Base-by-base conservation (phyloP, 1,284 basidiomycete genomes). In the Trichosporon inkin region DNA sequence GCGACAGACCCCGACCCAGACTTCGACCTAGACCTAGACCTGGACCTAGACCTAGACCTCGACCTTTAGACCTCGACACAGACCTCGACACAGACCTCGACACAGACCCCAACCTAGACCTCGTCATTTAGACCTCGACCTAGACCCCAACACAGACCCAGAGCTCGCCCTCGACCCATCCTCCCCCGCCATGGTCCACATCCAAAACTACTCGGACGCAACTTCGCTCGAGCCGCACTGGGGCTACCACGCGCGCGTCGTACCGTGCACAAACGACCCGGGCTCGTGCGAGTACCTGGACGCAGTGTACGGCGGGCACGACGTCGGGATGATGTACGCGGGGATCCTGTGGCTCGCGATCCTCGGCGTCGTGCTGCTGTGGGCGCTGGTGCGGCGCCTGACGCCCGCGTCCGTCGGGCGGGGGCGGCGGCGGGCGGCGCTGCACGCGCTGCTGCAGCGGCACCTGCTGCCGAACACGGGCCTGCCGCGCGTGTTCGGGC, bases 271-370 rank as follows among this genome's bases (percentile, higher is more conserved):
- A 11, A 70, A 67, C 53, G 71, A 71, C 57, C 57, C 66, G 5
- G 71, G 69, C 5, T 68, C 67, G 13, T 72, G 71, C 61, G 71
- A 56, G 6, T 72, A 72, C 59, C 68, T 72, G 36, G 69, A 71
- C 57, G 56, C 63, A n/a, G 71, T 71, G 17, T 72, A 72, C 56
- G 38, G 60, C 53, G 58, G 67, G 2, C 71, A 72, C 52, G 71
- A 72, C 53, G 38, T 62, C 3, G 67, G 68, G 13, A 72, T 72
- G 68, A 24, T 68, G 28, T 72, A 72, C 57, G 22, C 57, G 1
- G 71, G 69, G 10, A 66, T 67, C 41, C 57, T 71, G 54, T 72
- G 67, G 65, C 56, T 58, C 7, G 56, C 49, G 10, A 63, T 72
- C 19, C 60, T 61, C 41, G 67, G 62, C 11, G 53, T 66, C 32